Conservation (phyloP, 1,284 basidiomycete species). For the Volvariella volvacea region DNA sequence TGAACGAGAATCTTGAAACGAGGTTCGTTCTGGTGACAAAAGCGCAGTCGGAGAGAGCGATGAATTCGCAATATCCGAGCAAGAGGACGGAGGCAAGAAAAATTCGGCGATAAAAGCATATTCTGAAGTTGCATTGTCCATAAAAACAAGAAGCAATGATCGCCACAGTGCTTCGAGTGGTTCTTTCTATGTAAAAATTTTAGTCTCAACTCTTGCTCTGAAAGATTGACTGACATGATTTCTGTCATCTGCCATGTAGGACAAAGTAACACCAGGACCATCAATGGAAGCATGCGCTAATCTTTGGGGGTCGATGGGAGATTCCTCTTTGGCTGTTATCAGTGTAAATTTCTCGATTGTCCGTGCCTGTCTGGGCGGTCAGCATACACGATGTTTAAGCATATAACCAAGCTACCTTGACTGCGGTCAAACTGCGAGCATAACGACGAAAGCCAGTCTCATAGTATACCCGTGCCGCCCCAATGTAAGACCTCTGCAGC, state of each 20-base stretch:
- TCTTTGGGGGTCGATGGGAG: conserved; percentile 44
- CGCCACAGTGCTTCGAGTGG: conserved; percentile 78
- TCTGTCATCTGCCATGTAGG: conserved; percentile 85
- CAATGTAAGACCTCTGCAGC: conserved; percentile 84
- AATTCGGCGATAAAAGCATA: conserved; percentile 83
- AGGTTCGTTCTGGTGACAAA: conserved; percentile 27
- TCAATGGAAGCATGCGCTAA: conserved; percentile 67
- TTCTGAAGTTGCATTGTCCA: conserved; percentile 90
- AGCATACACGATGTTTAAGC: background rate
- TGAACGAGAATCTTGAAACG: conserved; percentile 30
- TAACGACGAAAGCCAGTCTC: conserved; percentile 96
- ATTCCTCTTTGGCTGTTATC: conserved; percentile 33
- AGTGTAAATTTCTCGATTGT: conserved; percentile 58
- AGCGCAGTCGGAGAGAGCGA: conserved; percentile 25
- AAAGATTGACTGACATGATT: conserved; percentile 52
- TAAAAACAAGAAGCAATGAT: conserved; percentile 80
- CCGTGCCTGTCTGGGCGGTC: conserved; percentile 37
- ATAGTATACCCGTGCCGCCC: conserved; percentile 84
- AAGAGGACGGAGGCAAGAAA: conserved; percentile 40
- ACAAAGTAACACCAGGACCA: conserved; percentile 72
- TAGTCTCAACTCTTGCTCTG: conserved; percentile 6
- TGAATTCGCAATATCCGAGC: conserved; percentile 27
- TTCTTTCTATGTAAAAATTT: conserved; percentile 54
- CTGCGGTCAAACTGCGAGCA: conserved; percentile 69
- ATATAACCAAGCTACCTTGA: conserved; percentile 47